Evolutionary conservation across 306 rosid genomes (phyloP), one percentile per base, ranked within the genome.

Genomic region (Sophora flavescens): DNA sequence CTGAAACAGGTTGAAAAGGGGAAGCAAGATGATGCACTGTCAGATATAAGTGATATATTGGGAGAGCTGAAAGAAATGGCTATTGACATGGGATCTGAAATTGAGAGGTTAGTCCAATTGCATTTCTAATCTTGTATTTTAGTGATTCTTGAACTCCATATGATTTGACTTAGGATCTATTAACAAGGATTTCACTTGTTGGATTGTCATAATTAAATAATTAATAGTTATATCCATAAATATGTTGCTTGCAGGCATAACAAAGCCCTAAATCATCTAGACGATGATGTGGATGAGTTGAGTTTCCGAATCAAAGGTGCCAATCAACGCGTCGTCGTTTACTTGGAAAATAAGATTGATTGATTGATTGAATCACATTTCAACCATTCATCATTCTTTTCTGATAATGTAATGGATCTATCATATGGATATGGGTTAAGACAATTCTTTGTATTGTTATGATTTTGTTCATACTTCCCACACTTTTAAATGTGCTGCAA

Each of bases 1-100:
- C 7, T 36, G 61, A 61, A 74, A 83, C 88, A 96, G 99, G 65
- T 84, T 74, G 98, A 92, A 74, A 89, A 87, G 70, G 82, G 15
- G 7, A 96, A 91, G 89, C 99, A 96, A 87, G 99, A 96, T 78
- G 98, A 96, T 74, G 91, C 93, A 35, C 85, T 96, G 15, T 91
- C 97, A 1, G 85, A 87, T 78, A 63, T 96, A 61, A 96, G 99
- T 85, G 85, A 84, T 81, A 26, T 93, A 4, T 63, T 96, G 87
- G 99, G 88, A 72, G 97, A 96, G 85, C 88, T 96, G 48, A 96
- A 96, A 89, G 94, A 56, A 11, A 96, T 96, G 97, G 99, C 99
- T 62, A 9, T 96, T 45, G 98, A 93, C 86, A 96, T 96, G 99
- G 98, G 99, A 30, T 80, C 87, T 6, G 98, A 93, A 89, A 91